Conservation (phyloP, 176 grass and related monocot genomes). For the Oryza nivara region DNA sequence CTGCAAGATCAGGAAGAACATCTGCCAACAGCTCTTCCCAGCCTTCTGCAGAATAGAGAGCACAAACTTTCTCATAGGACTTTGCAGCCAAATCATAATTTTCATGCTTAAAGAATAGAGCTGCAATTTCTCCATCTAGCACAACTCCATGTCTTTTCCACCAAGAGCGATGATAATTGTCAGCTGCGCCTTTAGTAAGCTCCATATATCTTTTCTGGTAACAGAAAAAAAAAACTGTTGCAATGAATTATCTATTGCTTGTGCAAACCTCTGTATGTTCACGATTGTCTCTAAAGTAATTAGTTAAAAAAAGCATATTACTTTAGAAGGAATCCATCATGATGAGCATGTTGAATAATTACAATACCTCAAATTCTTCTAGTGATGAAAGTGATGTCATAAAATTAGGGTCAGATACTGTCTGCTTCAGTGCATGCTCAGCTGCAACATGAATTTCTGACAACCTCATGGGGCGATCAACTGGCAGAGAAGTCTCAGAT, state of each 20-base stretch:
- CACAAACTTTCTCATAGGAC: conserved; percentile 96
- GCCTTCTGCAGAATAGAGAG: conserved; percentile 92
- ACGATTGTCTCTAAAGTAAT: conserved; percentile 25
- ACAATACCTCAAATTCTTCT: conserved; percentile 85
- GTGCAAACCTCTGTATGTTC: neutral
- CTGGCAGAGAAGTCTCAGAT: conserved; percentile 64
- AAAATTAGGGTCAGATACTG: conserved; percentile 84
- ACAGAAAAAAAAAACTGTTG: conserved; percentile 36
- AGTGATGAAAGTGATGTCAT: conserved; percentile 84
- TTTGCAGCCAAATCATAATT: conserved; percentile 90
- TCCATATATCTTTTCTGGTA: conserved; percentile 95
- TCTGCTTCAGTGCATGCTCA: conserved; percentile 85
- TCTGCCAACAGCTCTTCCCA: conserved; percentile 93
- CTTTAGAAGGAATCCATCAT: conserved; percentile 21
- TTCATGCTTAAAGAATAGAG: conserved; percentile 87
- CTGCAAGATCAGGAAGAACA: conserved; percentile 94
- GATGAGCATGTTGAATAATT: conserved; percentile 12
- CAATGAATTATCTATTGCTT: conserved; percentile 33
- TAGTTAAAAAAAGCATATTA: conserved; percentile 9
- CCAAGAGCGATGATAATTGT: conserved; percentile 98
- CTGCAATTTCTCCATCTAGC: conserved; percentile 97
- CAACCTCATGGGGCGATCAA: conserved; percentile 90
- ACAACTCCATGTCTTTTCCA: conserved; percentile 99
- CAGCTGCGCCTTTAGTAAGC: conserved; percentile 94
- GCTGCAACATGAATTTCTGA: conserved; percentile 99